These are phyloP conservation scores for Nicotiana benthamiana DNA, from an alignment of 257 asterid species.

Conservation along the genomic window DNA sequence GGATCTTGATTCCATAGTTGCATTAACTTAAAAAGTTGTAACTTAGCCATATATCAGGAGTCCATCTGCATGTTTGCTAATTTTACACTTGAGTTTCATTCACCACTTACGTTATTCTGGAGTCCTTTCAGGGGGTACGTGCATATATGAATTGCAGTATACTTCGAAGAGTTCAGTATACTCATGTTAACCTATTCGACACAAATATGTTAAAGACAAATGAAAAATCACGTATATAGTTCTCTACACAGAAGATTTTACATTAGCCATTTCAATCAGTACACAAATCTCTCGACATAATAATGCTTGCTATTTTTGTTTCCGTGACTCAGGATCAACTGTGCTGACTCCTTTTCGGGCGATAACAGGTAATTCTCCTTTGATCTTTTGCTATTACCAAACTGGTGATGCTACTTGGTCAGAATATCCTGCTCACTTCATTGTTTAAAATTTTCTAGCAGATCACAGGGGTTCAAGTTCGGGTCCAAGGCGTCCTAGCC, in stretches of 20 bases:
- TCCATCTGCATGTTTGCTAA: neutral
- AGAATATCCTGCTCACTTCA: conserved; percentile 1
- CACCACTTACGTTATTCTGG: neutral
- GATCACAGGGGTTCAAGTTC: conserved; percentile 3
- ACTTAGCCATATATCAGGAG: neutral
- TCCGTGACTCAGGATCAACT: conserved; percentile 37
- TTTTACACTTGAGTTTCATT: neutral
- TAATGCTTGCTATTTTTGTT: neutral
- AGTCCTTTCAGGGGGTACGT: neutral
- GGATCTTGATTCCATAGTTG: neutral
- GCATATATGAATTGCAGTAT: neutral
- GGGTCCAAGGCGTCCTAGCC: neutral
- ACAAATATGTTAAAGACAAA: neutral
- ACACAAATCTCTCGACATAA: neutral
- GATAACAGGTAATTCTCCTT: conserved; percentile 34
- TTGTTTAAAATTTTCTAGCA: neutral
- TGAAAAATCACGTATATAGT: neutral
- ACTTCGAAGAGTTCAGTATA: neutral
- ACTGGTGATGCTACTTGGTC: neutral
- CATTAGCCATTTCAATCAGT: neutral
- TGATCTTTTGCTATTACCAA: neutral
- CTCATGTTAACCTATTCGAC: neutral
- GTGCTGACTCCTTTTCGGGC: conserved; percentile 61
- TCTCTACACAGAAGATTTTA: neutral
- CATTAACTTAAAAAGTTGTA: neutral